Base-by-base conservation (phyloP, 805 yeast genomes). In the Monosporozyma siamensis region DNA sequence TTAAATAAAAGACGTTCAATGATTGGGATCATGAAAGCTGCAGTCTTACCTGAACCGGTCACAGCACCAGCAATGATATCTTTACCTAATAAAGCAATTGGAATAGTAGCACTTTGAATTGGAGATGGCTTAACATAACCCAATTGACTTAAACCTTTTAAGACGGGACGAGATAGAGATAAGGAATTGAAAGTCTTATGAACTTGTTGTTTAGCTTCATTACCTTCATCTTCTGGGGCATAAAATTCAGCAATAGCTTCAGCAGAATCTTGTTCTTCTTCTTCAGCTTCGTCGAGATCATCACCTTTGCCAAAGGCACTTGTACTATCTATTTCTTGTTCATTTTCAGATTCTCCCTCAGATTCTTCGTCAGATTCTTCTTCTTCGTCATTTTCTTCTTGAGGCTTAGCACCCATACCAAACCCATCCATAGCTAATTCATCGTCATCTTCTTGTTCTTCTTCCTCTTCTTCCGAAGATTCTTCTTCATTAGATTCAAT, bases 41-140 rank as follows among this genome's bases (percentile, higher is more conserved):
- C 98, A 20, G 99, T 92, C 63, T 92, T 92, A 75, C 99, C 99
- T 17, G 97, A 90, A 69, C 99, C 99, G 4, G 99, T 92, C 20
- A 86, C 95, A 27, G 99, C 99, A 70, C 97, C 97, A 14, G 97
- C 99, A 55, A 92, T 96, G 40, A 92, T 78, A 65, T 92, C 99
- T 59, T 86, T 90, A 55, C 99, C 99, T 48, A 85, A 61, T 32
- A 92, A 70, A 1, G 96, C 95, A 44, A 90, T 79, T 11, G 99
- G 98, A 48, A 92, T 89, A 7, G 95, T 78, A 1, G 96, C 84
- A 47, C 89, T 72, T 68, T 92, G 98, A 67, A 92, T 86, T 11
- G 96, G 95, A 0, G 97, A 83, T 6, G 98, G 98, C 39, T 74
- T 75, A n/a, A 78, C 59, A 61, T 89, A 92, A 6, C 95, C 95